Percentiles rank a stretch among this genome's conserved stretches.
These are phyloP conservation scores for Cyclostephanos invisitatus DNA, from an alignment of 108 stramenopile species.

Conservation along the genomic window DNA sequence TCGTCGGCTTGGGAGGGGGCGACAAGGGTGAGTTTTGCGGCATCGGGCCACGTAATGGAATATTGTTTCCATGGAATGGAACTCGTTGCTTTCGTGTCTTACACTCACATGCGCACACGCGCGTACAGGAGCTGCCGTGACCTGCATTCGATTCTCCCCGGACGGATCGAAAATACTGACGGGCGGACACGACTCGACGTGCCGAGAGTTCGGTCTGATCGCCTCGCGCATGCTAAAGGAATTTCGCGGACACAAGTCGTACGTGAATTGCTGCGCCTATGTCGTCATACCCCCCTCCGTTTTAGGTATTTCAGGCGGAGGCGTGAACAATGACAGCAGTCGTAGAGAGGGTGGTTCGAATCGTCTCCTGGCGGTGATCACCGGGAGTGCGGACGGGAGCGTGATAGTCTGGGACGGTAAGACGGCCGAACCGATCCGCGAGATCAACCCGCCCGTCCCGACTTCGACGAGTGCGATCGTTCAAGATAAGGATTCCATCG, in stretches of 20 bases:
- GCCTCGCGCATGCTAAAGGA: conserved; percentile 78
- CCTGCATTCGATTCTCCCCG: conserved; percentile 59
- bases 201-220: conserved; percentile 81
- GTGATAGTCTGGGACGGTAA: conserved; percentile 89
- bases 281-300: conserved; percentile 19
- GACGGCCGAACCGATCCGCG: conserved; percentile 63
- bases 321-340: neutral
- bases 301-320: neutral
- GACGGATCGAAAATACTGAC: conserved; percentile 75
- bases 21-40: conserved; percentile 26
- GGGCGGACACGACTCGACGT: conserved; percentile 65
- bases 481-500: conserved; percentile 24
- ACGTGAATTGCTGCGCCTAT: conserved; percentile 76
- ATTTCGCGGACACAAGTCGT: conserved; percentile 87
- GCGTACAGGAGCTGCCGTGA: conserved; percentile 48
- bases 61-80: neutral
- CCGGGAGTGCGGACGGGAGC: conserved; percentile 90
- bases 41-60: too few species aligned
- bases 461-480: conserved; percentile 28
- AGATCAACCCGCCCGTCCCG: conserved; percentile 53
- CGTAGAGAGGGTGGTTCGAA: neutral
- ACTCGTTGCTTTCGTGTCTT: too few species aligned
- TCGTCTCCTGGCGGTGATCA: conserved; percentile 61
- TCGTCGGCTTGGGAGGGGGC: conserved; percentile 8
- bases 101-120: too few species aligned